Conservation (phyloP, 805 yeast genomes). For the Kockiozyma suomiensis region DNA sequence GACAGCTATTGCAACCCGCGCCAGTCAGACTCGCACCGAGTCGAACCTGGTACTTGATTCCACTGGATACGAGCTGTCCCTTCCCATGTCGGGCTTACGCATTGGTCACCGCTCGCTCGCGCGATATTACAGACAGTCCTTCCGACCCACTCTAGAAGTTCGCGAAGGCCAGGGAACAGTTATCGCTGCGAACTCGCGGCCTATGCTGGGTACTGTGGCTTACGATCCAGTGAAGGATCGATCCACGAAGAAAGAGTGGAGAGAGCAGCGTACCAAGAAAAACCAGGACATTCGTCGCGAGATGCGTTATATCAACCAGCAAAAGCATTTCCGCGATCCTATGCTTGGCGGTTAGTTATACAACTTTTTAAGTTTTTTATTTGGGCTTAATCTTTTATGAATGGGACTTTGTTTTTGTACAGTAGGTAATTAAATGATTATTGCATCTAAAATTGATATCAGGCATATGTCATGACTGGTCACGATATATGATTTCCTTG, state of each 20-base stretch:
- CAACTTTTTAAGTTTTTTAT: too few species aligned
- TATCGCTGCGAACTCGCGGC: conserved; percentile 54
- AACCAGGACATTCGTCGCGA: conserved; percentile 52
- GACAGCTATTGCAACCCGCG: background rate
- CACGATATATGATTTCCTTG: conserved; percentile 31
- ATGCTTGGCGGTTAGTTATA: conserved; percentile 48
- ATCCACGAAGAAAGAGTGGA: conserved; percentile 57
- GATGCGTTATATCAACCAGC: conserved; percentile 73
- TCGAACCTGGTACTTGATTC: conserved; percentile 51
- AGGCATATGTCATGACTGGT: conserved; percentile 21
- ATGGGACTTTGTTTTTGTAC: background rate
- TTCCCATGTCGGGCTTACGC: conserved; percentile 71
- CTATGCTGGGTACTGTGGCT: conserved; percentile 15
- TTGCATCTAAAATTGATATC: background rate
- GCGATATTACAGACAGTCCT: conserved; percentile 70
- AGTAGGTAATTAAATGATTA: background rate
- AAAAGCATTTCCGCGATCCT: conserved; percentile 81
- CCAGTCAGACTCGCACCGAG: conserved; percentile 24
- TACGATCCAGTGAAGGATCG: conserved; percentile 46
- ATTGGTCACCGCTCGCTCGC: conserved; percentile 80
- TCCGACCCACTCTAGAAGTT: conserved; percentile 52
- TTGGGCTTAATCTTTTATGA: background rate
- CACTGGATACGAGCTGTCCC: conserved; percentile 64
- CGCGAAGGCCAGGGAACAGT: conserved; percentile 74
- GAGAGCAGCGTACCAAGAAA: conserved; percentile 58